Conservation (phyloP, 495 filamentous ascomycete species). For the Penicillium bialowiezense region DNA sequence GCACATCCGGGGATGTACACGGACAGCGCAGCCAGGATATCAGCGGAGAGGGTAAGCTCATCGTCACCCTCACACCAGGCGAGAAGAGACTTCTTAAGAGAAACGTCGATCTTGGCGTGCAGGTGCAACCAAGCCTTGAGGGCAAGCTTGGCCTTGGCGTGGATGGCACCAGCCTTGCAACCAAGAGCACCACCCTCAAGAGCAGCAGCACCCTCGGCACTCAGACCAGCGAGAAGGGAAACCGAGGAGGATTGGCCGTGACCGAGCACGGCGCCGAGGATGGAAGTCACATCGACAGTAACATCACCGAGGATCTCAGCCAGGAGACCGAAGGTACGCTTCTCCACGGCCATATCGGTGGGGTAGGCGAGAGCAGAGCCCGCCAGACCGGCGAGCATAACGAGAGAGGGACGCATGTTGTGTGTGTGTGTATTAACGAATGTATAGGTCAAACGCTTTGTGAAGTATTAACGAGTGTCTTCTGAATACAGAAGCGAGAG, state of each 20-base stretch:
- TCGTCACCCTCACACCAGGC: conserved; percentile 28
- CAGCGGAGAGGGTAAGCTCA: conserved; percentile 19
- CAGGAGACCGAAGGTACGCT: conserved; percentile 27
- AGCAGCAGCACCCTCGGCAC: conserved; percentile 38
- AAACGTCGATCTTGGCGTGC: conserved; percentile 24
- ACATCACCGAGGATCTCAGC: conserved; percentile 16
- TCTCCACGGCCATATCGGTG: conserved; percentile 26
- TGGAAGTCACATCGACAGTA: conserved; percentile 16
- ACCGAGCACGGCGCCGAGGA: conserved; percentile 26
- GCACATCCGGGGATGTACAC: conserved; percentile 38
- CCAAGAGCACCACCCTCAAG: conserved; percentile 40
- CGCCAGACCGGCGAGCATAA: conserved; percentile 41
- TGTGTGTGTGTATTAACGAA: conserved; percentile 14
- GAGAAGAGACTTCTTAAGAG: conserved; percentile 28
- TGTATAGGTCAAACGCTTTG: conserved; percentile 15
- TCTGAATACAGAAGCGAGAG: conserved; percentile 12
- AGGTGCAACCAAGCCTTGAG: conserved; percentile 34
- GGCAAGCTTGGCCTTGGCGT: conserved; percentile 27
- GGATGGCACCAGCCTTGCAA: conserved; percentile 31
- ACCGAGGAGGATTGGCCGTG: conserved; percentile 13
- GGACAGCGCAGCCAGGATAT: conserved; percentile 27
- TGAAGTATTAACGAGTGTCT: conserved; percentile 5
- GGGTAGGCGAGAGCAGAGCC: conserved; percentile 35
- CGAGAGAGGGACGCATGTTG: conserved; percentile 39
- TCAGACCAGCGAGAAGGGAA: conserved; percentile 30